Evolutionary conservation across 2,329 filamentous ascomycete genomes (phyloP).

Genomic region (Nothomitra cinnamomea): DNA sequence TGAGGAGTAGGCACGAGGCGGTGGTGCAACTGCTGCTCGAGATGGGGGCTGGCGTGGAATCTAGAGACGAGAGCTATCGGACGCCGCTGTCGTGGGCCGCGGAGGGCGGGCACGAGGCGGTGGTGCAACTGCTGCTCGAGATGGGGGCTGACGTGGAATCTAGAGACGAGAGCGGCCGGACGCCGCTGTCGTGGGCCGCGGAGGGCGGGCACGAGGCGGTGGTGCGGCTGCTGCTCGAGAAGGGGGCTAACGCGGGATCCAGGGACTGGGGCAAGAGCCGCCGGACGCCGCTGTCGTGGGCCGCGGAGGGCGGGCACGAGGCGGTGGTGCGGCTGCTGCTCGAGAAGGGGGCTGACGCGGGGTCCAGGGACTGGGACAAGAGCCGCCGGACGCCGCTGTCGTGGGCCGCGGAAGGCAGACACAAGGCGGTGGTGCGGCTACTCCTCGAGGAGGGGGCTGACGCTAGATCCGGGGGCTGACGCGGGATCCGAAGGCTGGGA

Average conservation of each 20-base stretch:
- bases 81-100: conserved; percentile 1
- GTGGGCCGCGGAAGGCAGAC: no score
- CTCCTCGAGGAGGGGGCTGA: neutral
- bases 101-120: conserved; percentile 1
- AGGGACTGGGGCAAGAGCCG: no score
- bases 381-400: no score
- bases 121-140: no score
- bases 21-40: conserved; percentile 1
- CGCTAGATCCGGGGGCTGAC: neutral
- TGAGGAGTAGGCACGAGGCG: neutral
- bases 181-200: conserved; percentile 1
- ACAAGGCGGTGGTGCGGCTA: neutral
- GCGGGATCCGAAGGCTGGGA: no score
- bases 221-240: no score
- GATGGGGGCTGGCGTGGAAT: neutral
- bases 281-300: no score
- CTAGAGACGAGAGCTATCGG: neutral
- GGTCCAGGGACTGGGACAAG: neutral
- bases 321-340: neutral
- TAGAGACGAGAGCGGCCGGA: no score
- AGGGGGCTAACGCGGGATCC: no score
- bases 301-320: no score
- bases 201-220: conserved; percentile 1
- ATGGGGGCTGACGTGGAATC: no score
- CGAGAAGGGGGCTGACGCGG: neutral